These are phyloP conservation scores for Nadsonia commutata DNA, from an alignment of 1,139 yeast species.

Conservation along the genomic window DNA sequence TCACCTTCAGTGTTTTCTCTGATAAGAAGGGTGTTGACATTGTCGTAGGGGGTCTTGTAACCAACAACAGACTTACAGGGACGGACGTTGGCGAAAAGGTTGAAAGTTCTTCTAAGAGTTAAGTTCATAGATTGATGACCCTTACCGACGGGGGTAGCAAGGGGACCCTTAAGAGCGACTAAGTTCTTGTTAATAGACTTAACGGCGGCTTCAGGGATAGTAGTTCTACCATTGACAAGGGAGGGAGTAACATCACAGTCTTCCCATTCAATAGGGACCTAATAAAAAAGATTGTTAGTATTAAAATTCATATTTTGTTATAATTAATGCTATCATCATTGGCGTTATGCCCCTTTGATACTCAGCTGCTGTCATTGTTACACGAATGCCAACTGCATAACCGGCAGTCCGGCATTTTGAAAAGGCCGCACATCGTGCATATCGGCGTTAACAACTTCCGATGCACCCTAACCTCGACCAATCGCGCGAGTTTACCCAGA, in stretches of 20 bases:
- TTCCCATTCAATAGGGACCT: constrained; percentile 92
- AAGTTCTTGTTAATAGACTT: constrained; percentile 83
- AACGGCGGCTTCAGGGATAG: constrained; percentile 85
- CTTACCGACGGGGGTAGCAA: constrained; percentile 97
- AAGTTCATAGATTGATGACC: constrained; percentile 96
- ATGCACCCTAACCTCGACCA: not conserved
- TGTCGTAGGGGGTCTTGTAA: constrained; percentile 84
- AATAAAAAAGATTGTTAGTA: not conserved
- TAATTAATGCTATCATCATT: too few species aligned
- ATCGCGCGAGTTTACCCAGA: not conserved
- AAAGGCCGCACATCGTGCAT: not conserved
- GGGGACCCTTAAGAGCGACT: constrained; percentile 94
- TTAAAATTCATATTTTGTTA: too few species aligned
- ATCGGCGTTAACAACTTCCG: not conserved
- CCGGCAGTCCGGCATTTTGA: not conserved
- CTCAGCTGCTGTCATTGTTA: not conserved
- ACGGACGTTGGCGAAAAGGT: constrained; percentile 91
- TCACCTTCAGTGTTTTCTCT: constrained; percentile 99
- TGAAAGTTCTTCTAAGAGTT: constrained; percentile 93
- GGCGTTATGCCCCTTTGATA: too few species aligned
- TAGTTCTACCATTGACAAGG: constrained; percentile 82
- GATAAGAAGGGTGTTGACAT: constrained; percentile 88
- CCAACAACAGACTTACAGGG: constrained; percentile 93
- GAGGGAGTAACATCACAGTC: constrained; percentile 92
- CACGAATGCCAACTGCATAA: not conserved